These are phyloP conservation scores for Plasmopara viticola DNA, from an alignment of 352 stramenopile species.

Conservation along the genomic window DNA sequence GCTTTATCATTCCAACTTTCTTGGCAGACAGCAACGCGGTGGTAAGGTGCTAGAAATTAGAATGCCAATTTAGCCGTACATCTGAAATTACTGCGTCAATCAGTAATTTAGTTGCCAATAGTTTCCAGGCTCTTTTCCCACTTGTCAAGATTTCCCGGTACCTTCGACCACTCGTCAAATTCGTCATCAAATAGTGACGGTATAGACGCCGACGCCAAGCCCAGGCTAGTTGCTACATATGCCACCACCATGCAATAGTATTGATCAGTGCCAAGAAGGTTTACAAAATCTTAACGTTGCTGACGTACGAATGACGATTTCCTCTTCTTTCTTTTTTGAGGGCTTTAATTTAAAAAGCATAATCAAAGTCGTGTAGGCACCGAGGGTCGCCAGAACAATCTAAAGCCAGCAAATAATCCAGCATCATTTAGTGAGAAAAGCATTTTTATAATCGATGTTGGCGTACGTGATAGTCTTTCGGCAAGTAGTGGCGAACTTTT, in stretches of 20 bases:
- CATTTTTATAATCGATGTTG: neutral
- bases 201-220: constrained; percentile 49
- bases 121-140: constrained; percentile 87
- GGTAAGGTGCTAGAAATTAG: too few relatives aligned
- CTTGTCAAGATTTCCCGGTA: constrained; percentile 76
- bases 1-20: constrained; percentile 25
- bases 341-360: constrained; percentile 83
- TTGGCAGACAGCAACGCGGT: constrained; percentile 4
- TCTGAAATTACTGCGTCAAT: constrained; percentile 6
- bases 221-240: constrained; percentile 26
- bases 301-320: constrained; percentile 38
- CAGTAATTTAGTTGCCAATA: constrained; percentile 60
- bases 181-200: constrained; percentile 81
- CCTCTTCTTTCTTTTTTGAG: constrained; percentile 71
- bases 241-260: constrained; percentile 2
- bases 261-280: constrained; percentile 1
- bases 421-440: constrained; percentile 1
- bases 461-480: constrained; percentile 81
- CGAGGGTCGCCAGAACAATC: constrained; percentile 81
- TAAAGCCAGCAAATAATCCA: constrained; percentile 11
- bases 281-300: neutral
- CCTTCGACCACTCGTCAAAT: constrained; percentile 83
- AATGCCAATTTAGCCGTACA: too few relatives aligned
- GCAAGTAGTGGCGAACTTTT: constrained; percentile 79
- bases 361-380: constrained; percentile 74